Percentiles rank a stretch among this genome's conserved stretches.
Conservation (phyloP, 1,284 basidiomycete species). For the Tetrapyrgos nigripes region DNA sequence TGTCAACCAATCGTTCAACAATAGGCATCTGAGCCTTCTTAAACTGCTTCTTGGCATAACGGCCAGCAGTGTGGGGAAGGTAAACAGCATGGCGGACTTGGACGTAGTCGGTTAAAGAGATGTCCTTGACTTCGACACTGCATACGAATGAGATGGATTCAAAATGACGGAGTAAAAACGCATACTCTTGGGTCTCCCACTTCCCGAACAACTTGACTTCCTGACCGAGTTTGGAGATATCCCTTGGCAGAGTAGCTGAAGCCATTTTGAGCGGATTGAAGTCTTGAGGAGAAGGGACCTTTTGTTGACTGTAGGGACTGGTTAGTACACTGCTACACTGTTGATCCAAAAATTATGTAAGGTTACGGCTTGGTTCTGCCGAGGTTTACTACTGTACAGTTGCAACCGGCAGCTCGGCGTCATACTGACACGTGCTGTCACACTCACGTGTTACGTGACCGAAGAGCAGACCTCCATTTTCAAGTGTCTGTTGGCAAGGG, state of each 20-base stretch:
- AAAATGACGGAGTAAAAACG: constrained; percentile 29
- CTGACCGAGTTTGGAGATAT: constrained; percentile 83
- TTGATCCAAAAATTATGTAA: too few relatives aligned
- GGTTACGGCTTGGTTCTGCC: too few relatives aligned
- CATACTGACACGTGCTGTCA: too few relatives aligned
- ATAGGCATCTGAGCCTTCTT: constrained; percentile 99
- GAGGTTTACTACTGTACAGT: too few relatives aligned
- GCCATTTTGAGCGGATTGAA: constrained; percentile 55
- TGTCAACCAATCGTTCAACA: constrained; percentile 98
- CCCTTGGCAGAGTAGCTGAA: constrained; percentile 78
- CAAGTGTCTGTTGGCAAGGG: too few relatives aligned
- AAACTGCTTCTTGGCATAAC: constrained; percentile 99
- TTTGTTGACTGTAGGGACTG: constrained; percentile 2
- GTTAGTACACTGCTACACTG: too few relatives aligned
- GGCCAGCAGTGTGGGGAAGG: constrained; percentile 97
- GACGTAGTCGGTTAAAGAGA: constrained; percentile 98
- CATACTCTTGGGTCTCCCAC: constrained; percentile 97
- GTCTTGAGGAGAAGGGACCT: constrained; percentile 38
- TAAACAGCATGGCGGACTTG: constrained; percentile 99
- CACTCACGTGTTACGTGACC: too few relatives aligned
- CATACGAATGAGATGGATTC: constrained; percentile 12
- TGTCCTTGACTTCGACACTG: constrained; percentile 99
- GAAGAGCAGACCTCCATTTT: too few relatives aligned
- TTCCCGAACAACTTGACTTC: constrained; percentile 97
- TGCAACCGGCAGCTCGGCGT: too few relatives aligned